Evolutionary conservation across 805 yeast species (phyloP), one percentile per base, ranked within the genome.

Genomic region (Saturnispora silvae): DNA sequence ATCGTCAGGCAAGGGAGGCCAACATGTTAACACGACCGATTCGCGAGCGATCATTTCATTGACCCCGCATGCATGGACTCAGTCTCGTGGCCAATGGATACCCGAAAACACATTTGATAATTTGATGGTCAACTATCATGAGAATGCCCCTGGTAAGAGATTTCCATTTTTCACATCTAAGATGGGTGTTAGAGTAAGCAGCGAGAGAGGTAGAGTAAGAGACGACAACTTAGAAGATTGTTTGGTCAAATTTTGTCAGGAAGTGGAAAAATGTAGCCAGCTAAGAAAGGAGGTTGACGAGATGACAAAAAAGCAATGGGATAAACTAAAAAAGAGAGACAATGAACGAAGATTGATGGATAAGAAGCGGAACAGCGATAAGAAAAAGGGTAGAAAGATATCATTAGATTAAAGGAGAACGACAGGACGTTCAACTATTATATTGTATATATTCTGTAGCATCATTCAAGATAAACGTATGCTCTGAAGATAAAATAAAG

Each of bases 1-100:
- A 41, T 61, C 75, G 1, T 69, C 76, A 2, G 79, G 78, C 0
- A 67, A 76, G 0, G 79, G 79, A 1, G 79, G 79, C 3, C 78
- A 72, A 37, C 72, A 72, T 44, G 78, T 72, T n/a, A 72, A 72
- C 43, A 71, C 70, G 28, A 70, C 77, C 0, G 67, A 70, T 7
- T 64, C 75, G 1, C 72, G 72, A 43, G 77, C 57, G 1, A 38
- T 49, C 13, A 33, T 54, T 8, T 43, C 43, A 13, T 66, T 31
- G 56, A 62, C 28, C 37, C 57, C 26, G 31, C 62, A 11, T 35
- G 63, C 45, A 52, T 67, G 35, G 60, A 53, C 33, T 47, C 55
- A 40, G 54, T 67, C 72, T 45, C 64, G 50, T 45, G 61, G 45
- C 48, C 57, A 45, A 22, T 67, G 73, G 72, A 58, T 71, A 3